Base-by-base conservation (phyloP, 306 rosid species). In the Fagus crenata region DNA sequence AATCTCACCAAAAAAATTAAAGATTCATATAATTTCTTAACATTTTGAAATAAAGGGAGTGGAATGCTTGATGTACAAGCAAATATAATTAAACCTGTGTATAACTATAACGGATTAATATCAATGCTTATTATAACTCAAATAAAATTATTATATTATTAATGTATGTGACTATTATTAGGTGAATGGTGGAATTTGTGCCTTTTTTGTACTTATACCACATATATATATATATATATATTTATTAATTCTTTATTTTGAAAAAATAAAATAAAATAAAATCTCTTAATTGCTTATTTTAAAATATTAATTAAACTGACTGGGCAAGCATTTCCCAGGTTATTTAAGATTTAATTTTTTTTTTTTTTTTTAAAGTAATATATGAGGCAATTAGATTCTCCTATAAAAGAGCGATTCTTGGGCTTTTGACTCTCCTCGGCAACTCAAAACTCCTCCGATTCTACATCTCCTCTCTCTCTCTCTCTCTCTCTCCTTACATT, bases 361-460 rank as follows among this genome's bases (percentile, higher is more conserved):
- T n/a, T n/a, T n/a, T n/a, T 15, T 9, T 0, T 36, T 53, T 14
- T 2, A 13, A 37, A 36, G 67, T 36, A 42, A 7, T 35, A 54
- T 49, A 58, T 59, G 14, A 49, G 6, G 32, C 46, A 31, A 56
- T 41, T 60, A 58, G 82, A 80, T 71, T 31, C 82, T 82, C 72
- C 84, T 81, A 74, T 75, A 81, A 68, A 75, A 33, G 37, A 14
- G 75, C 46, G 80, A 68, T 72, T 81, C 72, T 72, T 49, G 28
- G 11, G 51, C 51, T 5, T 73, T 73, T 76, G 78, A 77, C 60
- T 69, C 61, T 65, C 37, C 81, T 73, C 35, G 9, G 6, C 17
- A 15, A 18, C 78, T 63, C 36, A 31, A 33, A 53, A 68, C 75
- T 18, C 42, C 56, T 36, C 28, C 28, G 28, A 22, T 22, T 22